Conservation (phyloP, 169 alveolate species). For the Perkinsus chesapeaki region DNA sequence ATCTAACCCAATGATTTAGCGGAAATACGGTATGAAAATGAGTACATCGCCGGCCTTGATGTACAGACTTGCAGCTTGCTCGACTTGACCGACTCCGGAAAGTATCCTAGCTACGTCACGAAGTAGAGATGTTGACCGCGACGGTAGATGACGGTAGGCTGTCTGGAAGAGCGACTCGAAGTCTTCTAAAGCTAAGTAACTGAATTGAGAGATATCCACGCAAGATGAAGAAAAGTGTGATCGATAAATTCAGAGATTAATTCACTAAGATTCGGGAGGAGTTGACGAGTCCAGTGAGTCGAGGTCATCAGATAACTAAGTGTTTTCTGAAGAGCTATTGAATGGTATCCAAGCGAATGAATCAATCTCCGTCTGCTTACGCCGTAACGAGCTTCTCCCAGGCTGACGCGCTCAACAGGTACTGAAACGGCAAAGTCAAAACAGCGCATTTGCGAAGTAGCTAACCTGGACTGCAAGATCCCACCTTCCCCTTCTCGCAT, state of each 20-base stretch:
- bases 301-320: too few relatives aligned
- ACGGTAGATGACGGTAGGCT: not conserved
- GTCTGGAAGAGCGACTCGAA: not conserved
- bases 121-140: not conserved
- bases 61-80: not conserved
- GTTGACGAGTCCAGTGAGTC: too few relatives aligned
- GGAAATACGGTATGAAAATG: slow-evolving; percentile 53
- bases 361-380: not conserved
- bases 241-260: too few relatives aligned
- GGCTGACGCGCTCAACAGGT: not conserved
- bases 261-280: too few relatives aligned
- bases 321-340: too few relatives aligned
- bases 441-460: not conserved
- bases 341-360: too few relatives aligned
- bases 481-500: slow-evolving; percentile 66
- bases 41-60: not conserved
- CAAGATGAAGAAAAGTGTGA: too few relatives aligned
- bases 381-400: not conserved
- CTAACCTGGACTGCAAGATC: slow-evolving; percentile 73
- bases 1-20: slow-evolving; percentile 70
- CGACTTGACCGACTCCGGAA: slow-evolving; percentile 2
- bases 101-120: not conserved
- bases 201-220: too few relatives aligned
- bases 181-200: not conserved
- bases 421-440: not conserved